A percentile compares a stretch with the other conserved stretches of the same genome.
Conservation (phyloP, 2,329 filamentous ascomycete species). For the Tolypocladium album region DNA sequence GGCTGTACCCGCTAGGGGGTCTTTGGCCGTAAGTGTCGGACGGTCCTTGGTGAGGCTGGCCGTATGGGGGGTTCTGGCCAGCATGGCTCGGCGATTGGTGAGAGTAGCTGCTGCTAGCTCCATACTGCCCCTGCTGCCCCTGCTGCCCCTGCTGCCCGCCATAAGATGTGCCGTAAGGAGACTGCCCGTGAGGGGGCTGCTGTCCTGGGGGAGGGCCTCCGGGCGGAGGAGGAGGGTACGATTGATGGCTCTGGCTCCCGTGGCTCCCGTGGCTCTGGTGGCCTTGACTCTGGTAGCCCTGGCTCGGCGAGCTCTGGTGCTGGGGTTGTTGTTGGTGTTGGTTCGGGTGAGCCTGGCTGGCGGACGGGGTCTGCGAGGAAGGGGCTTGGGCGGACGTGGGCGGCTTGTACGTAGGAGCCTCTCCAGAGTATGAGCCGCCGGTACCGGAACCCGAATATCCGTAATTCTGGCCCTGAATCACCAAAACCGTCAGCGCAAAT, state of each 20-base stretch:
- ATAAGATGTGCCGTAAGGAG: constrained; percentile 11
- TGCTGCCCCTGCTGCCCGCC: constrained; percentile 13
- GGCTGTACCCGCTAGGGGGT: constrained; percentile 5
- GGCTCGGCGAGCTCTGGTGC: constrained; percentile 11
- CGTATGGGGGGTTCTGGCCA: constrained; percentile 5
- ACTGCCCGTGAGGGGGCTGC: constrained; percentile 6
- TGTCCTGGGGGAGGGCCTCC: constrained; percentile 5
- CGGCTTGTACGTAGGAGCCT: constrained; percentile 41
- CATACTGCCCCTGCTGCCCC: constrained; percentile 16
- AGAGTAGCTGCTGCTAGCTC: constrained; percentile 7
- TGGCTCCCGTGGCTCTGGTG: constrained; percentile 2
- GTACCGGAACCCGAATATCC: constrained; percentile 50
- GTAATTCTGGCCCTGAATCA: constrained; percentile 40
- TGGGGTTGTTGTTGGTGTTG: constrained; percentile 16
- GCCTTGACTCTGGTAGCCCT: constrained; percentile 9
- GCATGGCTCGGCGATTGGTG: constrained; percentile 12
- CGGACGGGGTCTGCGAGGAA: constrained; percentile 11
- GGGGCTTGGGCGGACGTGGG: constrained; percentile 16
- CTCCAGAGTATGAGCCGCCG: constrained; percentile 47
- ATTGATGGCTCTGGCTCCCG: constrained; percentile 7
- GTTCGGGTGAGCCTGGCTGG: constrained; percentile 17
- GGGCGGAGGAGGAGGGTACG: constrained; percentile 9
- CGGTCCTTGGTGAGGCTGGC: constrained; percentile 6
- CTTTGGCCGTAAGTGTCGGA: constrained; percentile 2
- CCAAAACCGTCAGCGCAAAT: constrained; percentile 5